These are phyloP conservation scores for Colletotrichum brevisporum DNA, from an alignment of 2,329 filamentous ascomycete genomes.

Conservation along the genomic window DNA sequence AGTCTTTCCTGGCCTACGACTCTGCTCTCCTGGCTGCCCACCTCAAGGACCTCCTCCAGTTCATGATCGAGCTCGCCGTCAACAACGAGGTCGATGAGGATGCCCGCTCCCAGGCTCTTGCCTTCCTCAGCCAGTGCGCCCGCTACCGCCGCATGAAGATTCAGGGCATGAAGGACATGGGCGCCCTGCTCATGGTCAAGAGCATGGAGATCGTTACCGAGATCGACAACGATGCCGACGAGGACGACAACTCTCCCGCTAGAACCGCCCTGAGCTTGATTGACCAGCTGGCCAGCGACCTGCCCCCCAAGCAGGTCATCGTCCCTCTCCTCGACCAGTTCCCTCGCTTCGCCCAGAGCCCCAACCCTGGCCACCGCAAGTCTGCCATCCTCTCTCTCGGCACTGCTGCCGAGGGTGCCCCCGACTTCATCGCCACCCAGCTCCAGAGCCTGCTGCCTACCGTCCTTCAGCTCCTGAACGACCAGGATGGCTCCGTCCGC, in stretches of 20 bases:
- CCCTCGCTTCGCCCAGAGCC: conserved; percentile 81
- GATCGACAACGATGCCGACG: conserved; percentile 85
- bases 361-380: conserved; percentile 84
- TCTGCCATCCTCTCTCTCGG: conserved; percentile 93
- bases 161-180: conserved; percentile 87
- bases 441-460: conserved; percentile 87
- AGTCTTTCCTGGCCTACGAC: conserved; percentile 92
- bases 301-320: conserved; percentile 94
- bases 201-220: conserved; percentile 92
- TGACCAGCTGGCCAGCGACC: conserved; percentile 87
- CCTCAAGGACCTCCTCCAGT: conserved; percentile 90
- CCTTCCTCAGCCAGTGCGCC: conserved; percentile 93
- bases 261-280: conserved; percentile 88
- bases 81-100: conserved; percentile 87
- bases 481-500: conserved; percentile 86
- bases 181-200: conserved; percentile 88
- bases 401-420: conserved; percentile 95
- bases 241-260: conserved; percentile 82
- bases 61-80: conserved; percentile 90
- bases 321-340: conserved; percentile 92
- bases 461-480: conserved; percentile 85
- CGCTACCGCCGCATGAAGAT: conserved; percentile 96
- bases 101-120: conserved; percentile 88
- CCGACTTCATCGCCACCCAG: conserved; percentile 97
- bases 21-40: conserved; percentile 85